Base-by-base conservation (phyloP, 768 basidiomycete genomes). In the Termitomyces heimii region DNA sequence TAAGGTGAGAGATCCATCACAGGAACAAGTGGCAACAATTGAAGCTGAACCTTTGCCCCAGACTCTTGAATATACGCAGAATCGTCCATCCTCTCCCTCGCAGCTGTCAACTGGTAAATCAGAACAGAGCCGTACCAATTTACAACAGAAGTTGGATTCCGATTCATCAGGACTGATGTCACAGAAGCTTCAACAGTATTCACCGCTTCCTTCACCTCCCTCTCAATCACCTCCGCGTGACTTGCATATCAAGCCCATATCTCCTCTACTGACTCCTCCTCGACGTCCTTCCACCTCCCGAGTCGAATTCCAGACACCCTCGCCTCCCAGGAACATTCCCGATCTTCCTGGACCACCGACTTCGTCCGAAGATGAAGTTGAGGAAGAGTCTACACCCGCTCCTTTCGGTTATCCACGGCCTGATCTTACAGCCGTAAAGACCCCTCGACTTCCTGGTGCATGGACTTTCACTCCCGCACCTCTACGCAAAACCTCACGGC, bases 331-430 rank as follows among this genome's bases (percentile, higher is more conserved):
- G 42, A 79, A 75, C 45, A 74, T 87, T 57, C 85, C 87, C 10
- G 85, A 85, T 7, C 80, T 89, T 48, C 87, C 87, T 13, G 84
- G 70, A 18, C 85, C 83, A 3, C 85, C 86, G 2, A 79, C 78
- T n/a, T 80, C 81, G 10, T 78, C 78, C 14, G 81, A 81, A 34
- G 80, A 83, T 43, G 76, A 66, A 26, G 32, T 43, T 32, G 68
- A 61, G 34, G 68, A 67, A 54, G 51, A 70, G 57, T 59, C 70
- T 60, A 40, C n/a, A 37, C 53, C 48, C 31, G 39, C 58, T 32
- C 46, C 56, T 58, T 35, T 50, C 53, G 60, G 58, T 62, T 18
- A 58, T 63, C 46, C 61, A 54, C 65, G 58, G 39, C 58, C 55
- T 26, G 64, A 72, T 56, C 32, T 63, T 20, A 67, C 72, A 3